phyloP scores from a whole-genome alignment of 345 rosid species.

The Sonneratia alba region DNA sequence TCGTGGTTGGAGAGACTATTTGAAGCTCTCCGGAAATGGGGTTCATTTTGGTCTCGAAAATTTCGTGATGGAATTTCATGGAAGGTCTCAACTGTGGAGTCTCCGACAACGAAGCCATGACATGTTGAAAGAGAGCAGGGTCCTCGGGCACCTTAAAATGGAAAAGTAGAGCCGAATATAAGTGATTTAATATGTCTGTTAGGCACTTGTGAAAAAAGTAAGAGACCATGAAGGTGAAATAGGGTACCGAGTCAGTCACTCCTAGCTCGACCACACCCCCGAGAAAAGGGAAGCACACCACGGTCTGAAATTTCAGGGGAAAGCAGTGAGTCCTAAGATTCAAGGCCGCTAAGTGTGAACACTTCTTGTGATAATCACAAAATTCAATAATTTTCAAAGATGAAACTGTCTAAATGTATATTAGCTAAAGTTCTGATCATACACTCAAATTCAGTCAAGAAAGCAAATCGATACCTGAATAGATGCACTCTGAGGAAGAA shows the following conservation, averaged over 20 bases:
- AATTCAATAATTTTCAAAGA: not conserved
- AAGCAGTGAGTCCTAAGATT: not conserved
- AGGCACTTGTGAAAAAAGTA: not conserved
- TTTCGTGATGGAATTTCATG: constrained; percentile 28
- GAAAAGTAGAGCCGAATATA: not conserved
- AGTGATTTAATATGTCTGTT: not conserved
- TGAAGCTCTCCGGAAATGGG: constrained; percentile 30
- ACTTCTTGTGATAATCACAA: not conserved
- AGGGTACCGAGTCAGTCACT: constrained; percentile 61
- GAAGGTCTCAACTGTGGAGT: constrained; percentile 27
- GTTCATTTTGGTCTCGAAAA: constrained; percentile 24
- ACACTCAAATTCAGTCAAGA: not conserved
- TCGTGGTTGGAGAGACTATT: constrained; percentile 34
- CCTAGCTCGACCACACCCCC: constrained; percentile 89
- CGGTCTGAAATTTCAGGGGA: constrained; percentile 45
- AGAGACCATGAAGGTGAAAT: constrained; percentile 10
- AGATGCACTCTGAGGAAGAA: constrained; percentile 64
- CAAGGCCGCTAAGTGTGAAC: not conserved
- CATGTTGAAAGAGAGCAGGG: constrained; percentile 43
- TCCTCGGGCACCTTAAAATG: constrained; percentile 69
- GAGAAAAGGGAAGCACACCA: constrained; percentile 73
- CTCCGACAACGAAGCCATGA: constrained; percentile 58
- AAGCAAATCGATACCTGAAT: constrained; percentile 40
- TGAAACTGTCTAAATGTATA: not conserved
- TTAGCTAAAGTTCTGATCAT: not conserved